Evolutionary conservation across 192 early-diverging fungal species (phyloP).

Genomic region (Coemansia sp.): DNA sequence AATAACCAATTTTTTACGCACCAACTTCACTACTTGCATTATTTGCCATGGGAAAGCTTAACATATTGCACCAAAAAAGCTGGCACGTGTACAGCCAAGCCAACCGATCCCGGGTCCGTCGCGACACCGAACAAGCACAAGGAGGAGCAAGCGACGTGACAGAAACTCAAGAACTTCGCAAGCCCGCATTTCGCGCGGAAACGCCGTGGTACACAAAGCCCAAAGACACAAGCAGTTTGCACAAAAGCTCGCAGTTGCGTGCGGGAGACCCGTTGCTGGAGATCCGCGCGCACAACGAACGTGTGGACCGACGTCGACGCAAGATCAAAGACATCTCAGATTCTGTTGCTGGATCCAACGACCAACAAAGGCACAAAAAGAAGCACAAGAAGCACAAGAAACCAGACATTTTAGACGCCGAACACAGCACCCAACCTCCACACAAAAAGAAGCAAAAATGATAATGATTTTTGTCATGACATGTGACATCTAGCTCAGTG

Average conservation of each 20-base stretch:
- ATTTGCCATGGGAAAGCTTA: conserved; percentile 7
- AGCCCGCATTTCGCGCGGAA: background rate
- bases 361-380: background rate
- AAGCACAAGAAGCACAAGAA: background rate
- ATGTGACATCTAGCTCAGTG: no score
- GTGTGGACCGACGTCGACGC: conserved; percentile 1
- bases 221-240: background rate
- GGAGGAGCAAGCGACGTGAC: background rate
- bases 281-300: conserved; percentile 6
- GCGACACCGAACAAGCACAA: conserved; percentile 7
- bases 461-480: no score
- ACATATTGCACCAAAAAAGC: conserved; percentile 13
- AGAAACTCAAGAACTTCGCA: background rate
- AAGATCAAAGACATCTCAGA: background rate
- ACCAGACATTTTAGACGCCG: background rate
- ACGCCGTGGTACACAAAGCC: conserved; percentile 1
- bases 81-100: conserved; percentile 16
- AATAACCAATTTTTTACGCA: no score
- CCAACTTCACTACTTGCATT: no score
- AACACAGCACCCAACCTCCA: no score
- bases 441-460: no score
- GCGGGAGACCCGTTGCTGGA: conserved; percentile 4
- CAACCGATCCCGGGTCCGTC: conserved; percentile 6
- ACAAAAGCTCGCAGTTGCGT: background rate
- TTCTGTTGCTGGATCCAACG: background rate